Percentiles rank a stretch among this genome's conserved stretches.
Conservation (phyloP, 2,329 filamentous ascomycete genomes). For the Neonectria coccinea region DNA sequence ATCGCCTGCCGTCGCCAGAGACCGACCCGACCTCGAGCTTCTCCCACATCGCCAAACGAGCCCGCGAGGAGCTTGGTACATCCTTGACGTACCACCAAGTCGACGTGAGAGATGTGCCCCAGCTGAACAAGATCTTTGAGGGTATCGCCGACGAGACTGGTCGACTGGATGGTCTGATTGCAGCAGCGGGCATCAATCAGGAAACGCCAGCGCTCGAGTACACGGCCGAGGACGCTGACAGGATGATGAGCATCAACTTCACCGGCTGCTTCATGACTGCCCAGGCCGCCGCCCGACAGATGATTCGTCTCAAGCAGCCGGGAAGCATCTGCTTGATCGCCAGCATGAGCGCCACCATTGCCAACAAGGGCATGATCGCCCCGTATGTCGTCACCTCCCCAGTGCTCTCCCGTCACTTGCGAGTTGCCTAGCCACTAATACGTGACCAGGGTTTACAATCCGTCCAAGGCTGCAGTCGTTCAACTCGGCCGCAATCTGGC, state of each 20-base stretch:
- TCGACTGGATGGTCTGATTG: constrained; percentile 82
- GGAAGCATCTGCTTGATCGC: constrained; percentile 76
- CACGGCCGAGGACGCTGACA: constrained; percentile 77
- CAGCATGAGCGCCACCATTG: constrained; percentile 77
- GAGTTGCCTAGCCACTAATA: constrained; percentile 5
- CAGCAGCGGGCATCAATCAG: constrained; percentile 79
- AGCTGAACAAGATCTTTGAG: constrained; percentile 75
- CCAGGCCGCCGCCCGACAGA: constrained; percentile 86
- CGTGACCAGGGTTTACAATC: constrained; percentile 73
- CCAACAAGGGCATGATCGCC: constrained; percentile 70
- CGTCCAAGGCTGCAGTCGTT: constrained; percentile 79
- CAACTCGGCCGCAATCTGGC: constrained; percentile 79
- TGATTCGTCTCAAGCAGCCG: constrained; percentile 67
- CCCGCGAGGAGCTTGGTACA: constrained; percentile 72
- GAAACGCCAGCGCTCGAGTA: constrained; percentile 88
- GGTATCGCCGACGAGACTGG: constrained; percentile 77
- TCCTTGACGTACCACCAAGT: constrained; percentile 80
- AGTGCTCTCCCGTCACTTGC: background rate
- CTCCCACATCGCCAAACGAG: constrained; percentile 71
- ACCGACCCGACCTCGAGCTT: constrained; percentile 66
- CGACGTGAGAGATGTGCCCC: constrained; percentile 79
- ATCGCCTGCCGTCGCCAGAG: constrained; percentile 67
- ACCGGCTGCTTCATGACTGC: constrained; percentile 89
- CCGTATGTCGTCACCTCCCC: constrained; percentile 60
- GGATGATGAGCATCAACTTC: constrained; percentile 86